Conservation (phyloP, 192 early-diverging fungal genomes). For the Phycomyces nitens region DNA sequence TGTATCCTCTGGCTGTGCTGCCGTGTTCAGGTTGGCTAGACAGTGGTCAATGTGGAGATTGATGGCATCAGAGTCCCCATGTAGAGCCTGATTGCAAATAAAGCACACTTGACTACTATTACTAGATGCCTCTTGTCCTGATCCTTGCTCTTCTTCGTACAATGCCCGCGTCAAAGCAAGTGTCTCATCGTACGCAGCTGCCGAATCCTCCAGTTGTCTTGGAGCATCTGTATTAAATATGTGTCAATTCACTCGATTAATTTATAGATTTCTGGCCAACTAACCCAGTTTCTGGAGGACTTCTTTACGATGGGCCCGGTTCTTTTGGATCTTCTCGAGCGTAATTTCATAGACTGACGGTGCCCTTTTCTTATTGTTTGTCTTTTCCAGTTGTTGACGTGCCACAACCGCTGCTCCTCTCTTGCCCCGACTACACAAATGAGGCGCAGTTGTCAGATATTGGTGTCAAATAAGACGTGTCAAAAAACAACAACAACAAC, state of each 20-base stretch:
- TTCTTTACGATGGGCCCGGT: constrained; percentile 27
- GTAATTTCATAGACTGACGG: constrained; percentile 20
- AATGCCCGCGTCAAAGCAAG: constrained; percentile 22
- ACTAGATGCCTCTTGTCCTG: not conserved
- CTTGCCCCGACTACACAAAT: constrained; percentile 37
- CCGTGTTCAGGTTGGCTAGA: constrained; percentile 35
- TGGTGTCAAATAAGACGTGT: not conserved
- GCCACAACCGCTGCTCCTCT: constrained; percentile 57
- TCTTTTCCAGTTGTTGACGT: constrained; percentile 44
- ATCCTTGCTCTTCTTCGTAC: not conserved
- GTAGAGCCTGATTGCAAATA: constrained; percentile 58
- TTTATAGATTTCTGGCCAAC: no score
- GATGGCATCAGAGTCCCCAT: constrained; percentile 53
- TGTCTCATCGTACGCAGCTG: constrained; percentile 25
- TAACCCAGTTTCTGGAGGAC: constrained; percentile 24
- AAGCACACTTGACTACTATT: constrained; percentile 50
- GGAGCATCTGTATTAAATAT: not conserved
- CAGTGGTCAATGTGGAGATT: constrained; percentile 81
- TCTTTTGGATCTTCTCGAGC: constrained; percentile 39
- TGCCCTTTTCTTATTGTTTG: constrained; percentile 29
- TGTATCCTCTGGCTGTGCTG: constrained; percentile 8
- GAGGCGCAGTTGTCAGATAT: not conserved
- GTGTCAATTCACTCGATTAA: not conserved
- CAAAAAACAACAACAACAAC: not conserved
- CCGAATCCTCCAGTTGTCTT: constrained; percentile 23